phyloP scores from a whole-genome alignment of 208 protist genomes.

The Trypanosoma brucei region DNA sequence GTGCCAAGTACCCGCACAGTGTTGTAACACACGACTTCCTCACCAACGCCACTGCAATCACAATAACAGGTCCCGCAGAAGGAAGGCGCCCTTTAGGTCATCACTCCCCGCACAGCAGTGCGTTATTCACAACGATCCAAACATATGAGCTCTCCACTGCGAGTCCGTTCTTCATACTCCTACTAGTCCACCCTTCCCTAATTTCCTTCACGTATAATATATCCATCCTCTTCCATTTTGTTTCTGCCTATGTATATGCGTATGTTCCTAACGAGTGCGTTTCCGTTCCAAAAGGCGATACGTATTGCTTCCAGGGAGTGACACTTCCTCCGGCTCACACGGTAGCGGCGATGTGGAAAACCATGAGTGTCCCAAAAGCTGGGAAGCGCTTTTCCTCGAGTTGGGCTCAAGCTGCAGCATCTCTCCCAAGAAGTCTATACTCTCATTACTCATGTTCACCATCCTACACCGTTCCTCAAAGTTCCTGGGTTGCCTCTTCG shows the following conservation, averaged over 20 bases:
- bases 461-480: constrained; percentile 50
- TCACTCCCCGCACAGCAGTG: too few relatives aligned
- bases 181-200: too few relatives aligned
- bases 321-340: constrained; percentile 53
- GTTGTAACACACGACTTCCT: too few relatives aligned
- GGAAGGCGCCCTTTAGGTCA: too few relatives aligned
- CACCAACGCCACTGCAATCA: too few relatives aligned
- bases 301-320: constrained; percentile 52
- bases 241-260: background rate
- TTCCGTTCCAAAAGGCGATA: constrained; percentile 66
- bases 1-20: too few relatives aligned
- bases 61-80: too few relatives aligned
- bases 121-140: too few relatives aligned
- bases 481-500: constrained; percentile 27
- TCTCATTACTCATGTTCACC: constrained; percentile 33
- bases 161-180: too few relatives aligned
- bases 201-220: too few relatives aligned
- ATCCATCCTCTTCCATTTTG: background rate
- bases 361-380: constrained; percentile 63
- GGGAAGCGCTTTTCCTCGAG: constrained; percentile 39
- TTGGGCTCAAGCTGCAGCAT: constrained; percentile 77
- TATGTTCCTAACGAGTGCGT: background rate
- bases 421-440: constrained; percentile 50
- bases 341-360: constrained; percentile 55
- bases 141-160: too few relatives aligned